Evolutionary conservation across 345 rosid genomes (phyloP).

Genomic region (Eucalyptus grandis): DNA sequence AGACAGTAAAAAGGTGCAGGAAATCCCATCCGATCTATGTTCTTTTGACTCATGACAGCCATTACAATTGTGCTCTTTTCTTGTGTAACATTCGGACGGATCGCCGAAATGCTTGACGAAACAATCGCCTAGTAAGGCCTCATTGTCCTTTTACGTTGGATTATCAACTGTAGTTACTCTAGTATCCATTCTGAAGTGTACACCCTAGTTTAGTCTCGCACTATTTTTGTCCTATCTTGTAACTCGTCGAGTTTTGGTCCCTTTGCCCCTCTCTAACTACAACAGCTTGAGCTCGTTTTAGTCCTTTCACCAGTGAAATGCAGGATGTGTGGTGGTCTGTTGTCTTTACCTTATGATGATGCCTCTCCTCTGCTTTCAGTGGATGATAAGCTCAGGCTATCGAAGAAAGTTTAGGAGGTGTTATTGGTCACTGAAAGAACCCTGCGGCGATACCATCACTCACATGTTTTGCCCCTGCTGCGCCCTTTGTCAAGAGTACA

Average conservation of each 20-base stretch:
- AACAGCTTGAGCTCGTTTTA: neutral
- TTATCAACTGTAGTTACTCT: neutral
- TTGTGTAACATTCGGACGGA: neutral
- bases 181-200: neutral
- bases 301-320: neutral
- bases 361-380: conserved; percentile 17
- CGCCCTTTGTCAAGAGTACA: conserved; percentile 25
- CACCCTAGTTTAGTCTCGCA: neutral
- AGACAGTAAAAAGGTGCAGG: neutral
- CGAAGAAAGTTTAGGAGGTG: conserved; percentile 18
- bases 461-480: conserved; percentile 3
- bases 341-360: conserved; percentile 19
- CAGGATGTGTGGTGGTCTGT: conserved; percentile 7
- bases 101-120: neutral
- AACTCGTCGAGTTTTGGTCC: neutral
- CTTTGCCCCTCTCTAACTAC: neutral
- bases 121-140: neutral
- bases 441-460: neutral
- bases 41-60: neutral
- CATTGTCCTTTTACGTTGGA: neutral
- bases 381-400: conserved; percentile 23
- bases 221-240: neutral
- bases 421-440: conserved; percentile 14
- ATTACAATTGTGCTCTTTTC: neutral
- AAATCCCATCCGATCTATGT: neutral